Conservation (phyloP, 2,329 filamentous ascomycete genomes). For the Metarhizium sp. region DNA sequence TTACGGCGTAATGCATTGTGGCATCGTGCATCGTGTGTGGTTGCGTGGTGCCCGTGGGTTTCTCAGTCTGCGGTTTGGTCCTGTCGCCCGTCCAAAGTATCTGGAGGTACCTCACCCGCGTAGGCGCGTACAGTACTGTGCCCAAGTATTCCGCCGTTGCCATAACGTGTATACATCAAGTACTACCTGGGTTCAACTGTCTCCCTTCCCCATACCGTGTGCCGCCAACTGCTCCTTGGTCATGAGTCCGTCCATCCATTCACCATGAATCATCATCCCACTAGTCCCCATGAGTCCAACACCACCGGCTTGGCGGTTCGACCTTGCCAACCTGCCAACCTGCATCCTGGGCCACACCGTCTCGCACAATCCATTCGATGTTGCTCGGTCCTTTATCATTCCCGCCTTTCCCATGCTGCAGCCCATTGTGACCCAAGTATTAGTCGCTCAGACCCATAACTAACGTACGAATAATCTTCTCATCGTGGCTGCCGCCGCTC, state of each 20-base stretch:
- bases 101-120: no score
- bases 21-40: no score
- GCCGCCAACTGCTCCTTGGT: neutral
- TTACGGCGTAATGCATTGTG: neutral
- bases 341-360: no score
- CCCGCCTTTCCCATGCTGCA: conserved; percentile 1
- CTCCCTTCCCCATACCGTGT: neutral
- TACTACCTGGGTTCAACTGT: no score
- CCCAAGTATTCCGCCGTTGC: no score
- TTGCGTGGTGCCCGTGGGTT: no score
- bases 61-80: no score
- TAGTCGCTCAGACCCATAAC: conserved; percentile 1
- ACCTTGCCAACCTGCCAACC: neutral
- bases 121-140: no score
- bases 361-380: no score
- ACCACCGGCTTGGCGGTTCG: neutral
- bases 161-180: no score
- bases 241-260: neutral
- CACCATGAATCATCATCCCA: neutral
- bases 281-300: neutral
- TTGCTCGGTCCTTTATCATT: conserved; percentile 1
- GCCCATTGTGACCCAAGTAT: neutral
- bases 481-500: no score
- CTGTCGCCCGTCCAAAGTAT: no score
- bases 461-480: neutral